These are phyloP conservation scores for Hyphopichia khmerensis DNA, from an alignment of 1,139 yeast species.

Conservation along the genomic window DNA sequence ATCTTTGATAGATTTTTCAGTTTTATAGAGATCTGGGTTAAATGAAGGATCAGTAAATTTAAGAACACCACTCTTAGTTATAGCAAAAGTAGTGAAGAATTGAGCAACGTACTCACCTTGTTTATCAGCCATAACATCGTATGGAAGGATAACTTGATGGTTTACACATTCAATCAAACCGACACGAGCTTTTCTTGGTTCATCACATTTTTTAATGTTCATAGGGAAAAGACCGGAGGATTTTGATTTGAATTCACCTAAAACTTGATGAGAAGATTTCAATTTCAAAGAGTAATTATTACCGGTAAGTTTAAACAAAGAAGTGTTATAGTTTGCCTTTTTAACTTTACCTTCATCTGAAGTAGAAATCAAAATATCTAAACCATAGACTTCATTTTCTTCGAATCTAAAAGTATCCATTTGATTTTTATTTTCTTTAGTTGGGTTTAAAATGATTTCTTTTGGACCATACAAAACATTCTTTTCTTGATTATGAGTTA, in stretches of 20 bases:
- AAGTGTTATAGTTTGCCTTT: conserved; percentile 59
- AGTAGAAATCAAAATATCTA: conserved; percentile 69
- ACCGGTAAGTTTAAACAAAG: conserved; percentile 74
- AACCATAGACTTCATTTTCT: conserved; percentile 77
- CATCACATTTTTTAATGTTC: conserved; percentile 64
- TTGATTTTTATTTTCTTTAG: conserved; percentile 62
- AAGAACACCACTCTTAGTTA: conserved; percentile 72
- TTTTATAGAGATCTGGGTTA: conserved; percentile 46
- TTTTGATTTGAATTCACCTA: conserved; percentile 64
- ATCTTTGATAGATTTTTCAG: conserved; percentile 59
- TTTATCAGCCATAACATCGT: conserved; percentile 69
- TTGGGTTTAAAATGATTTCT: conserved; percentile 75
- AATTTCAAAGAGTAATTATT: conserved; percentile 67
- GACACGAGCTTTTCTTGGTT: conserved; percentile 71
- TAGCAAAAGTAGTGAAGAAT: conserved; percentile 73
- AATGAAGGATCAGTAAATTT: conserved; percentile 65
- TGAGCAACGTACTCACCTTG: conserved; percentile 71
- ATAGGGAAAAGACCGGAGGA: conserved; percentile 71
- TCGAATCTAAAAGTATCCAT: conserved; percentile 67
- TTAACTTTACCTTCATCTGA: conserved; percentile 70
- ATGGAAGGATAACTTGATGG: conserved; percentile 68
- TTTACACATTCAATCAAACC: conserved; percentile 73
- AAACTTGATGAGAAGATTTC: conserved; percentile 67
- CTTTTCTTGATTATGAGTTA: conserved; percentile 69
- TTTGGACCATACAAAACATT: conserved; percentile 73